phyloP scores from a whole-genome alignment of 805 yeast species.

The Lachancea nothofagi region DNA sequence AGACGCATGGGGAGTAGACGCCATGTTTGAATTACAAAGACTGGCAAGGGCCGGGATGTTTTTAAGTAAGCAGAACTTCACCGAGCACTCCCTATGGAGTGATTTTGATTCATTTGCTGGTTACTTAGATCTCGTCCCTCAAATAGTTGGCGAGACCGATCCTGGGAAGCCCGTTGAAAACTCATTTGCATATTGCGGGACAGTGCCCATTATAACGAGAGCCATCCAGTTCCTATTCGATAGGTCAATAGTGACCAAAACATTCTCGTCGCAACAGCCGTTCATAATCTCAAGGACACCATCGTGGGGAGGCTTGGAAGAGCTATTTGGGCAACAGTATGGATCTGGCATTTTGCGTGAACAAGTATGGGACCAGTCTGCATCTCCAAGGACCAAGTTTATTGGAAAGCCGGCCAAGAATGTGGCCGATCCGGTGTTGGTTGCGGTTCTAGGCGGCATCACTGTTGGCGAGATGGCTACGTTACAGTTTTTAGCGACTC shows the following conservation, averaged over 20 bases:
- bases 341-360: slow-evolving; percentile 17
- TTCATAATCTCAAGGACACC: slow-evolving; percentile 29
- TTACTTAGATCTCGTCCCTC: slow-evolving; percentile 11
- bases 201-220: slow-evolving; percentile 69
- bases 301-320: slow-evolving; percentile 18
- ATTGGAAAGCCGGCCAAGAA: slow-evolving; percentile 16
- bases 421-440: slow-evolving; percentile 33
- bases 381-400: slow-evolving; percentile 6
- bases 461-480: slow-evolving; percentile 81
- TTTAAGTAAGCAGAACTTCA: slow-evolving; percentile 13
- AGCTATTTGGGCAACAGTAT: slow-evolving; percentile 24
- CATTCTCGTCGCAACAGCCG: slow-evolving; percentile 30
- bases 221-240: slow-evolving; percentile 63
- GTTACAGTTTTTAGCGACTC: slow-evolving; percentile 52
- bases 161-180: slow-evolving; percentile 22
- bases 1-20: slow-evolving; percentile 57
- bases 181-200: slow-evolving; percentile 71
- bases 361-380: slow-evolving; percentile 20
- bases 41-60: slow-evolving; percentile 20
- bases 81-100: slow-evolving; percentile 6
- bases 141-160: slow-evolving; percentile 9
- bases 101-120: slow-evolving; percentile 8
- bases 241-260: slow-evolving; percentile 44
- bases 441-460: slow-evolving; percentile 75
- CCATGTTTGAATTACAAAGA: slow-evolving; percentile 23